A percentile compares a stretch with the other conserved stretches of the same genome.
Conservation (phyloP, 495 filamentous ascomycete species). For the Neurospora intermedia region DNA sequence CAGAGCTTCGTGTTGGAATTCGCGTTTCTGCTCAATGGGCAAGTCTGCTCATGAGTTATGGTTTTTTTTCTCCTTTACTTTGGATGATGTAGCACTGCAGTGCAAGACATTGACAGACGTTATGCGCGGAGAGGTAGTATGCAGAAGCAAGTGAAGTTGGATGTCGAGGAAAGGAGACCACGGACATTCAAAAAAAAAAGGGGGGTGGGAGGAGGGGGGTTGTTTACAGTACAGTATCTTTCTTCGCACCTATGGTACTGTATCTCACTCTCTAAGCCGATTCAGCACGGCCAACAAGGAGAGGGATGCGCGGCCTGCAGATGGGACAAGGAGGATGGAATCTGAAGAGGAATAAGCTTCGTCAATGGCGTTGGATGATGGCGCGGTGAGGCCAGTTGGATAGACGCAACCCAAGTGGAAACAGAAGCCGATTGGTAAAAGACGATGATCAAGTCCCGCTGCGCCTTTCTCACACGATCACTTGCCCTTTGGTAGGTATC, state of each 20-base stretch:
- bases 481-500: slow-evolving; percentile 10
- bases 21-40: neutral
- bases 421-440: neutral
- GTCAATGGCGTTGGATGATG: neutral
- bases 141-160: neutral
- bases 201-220: neutral
- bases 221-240: neutral
- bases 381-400: neutral
- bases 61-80: neutral
- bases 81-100: neutral
- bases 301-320: neutral
- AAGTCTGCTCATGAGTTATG: neutral
- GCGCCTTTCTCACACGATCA: slow-evolving; percentile 15
- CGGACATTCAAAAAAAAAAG: neutral
- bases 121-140: neutral
- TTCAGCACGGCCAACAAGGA: neutral
- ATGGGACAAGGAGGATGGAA: neutral
- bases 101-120: neutral
- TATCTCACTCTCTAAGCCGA: neutral
- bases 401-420: neutral
- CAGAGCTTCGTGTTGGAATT: neutral
- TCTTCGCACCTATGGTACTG: neutral
- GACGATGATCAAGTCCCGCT: neutral
- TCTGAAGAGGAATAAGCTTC: neutral
- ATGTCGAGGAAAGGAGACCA: neutral